phyloP scores from a whole-genome alignment of 2,329 filamentous ascomycete species.

The Boeremia exigua region DNA sequence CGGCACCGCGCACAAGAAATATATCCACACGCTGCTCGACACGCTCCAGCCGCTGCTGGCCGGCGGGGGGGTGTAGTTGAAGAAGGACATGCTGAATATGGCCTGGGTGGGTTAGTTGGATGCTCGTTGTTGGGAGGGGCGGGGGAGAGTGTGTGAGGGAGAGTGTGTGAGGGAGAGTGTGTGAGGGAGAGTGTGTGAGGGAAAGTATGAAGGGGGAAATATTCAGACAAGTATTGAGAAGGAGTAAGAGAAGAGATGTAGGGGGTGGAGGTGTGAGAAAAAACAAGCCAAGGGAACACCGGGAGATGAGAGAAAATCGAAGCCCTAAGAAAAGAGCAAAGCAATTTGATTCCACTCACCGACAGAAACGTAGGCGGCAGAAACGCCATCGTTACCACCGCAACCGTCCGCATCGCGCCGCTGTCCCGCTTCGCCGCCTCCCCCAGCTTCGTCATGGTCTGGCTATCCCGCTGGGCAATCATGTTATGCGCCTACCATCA shows the following conservation, averaged over 20 bases:
- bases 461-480: constrained; percentile 26
- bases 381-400: constrained; percentile 30
- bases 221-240: too few relatives aligned
- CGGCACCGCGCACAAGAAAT: constrained; percentile 25
- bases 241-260: neutral
- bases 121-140: too few relatives aligned
- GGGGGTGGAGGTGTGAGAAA: neutral
- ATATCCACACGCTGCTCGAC: constrained; percentile 29
- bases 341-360: too few relatives aligned
- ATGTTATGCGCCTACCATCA: constrained; percentile 26
- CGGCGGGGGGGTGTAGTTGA: constrained; percentile 19
- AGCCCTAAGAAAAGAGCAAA: too few relatives aligned
- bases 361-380: constrained; percentile 29
- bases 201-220: too few relatives aligned
- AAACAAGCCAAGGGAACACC: too few relatives aligned
- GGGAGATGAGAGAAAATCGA: too few relatives aligned
- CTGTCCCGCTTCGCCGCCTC: constrained; percentile 23
- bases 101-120: constrained; percentile 18
- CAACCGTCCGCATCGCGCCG: constrained; percentile 23
- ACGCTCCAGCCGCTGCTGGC: constrained; percentile 17
- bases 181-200: too few relatives aligned
- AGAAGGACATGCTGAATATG: constrained; percentile 33
- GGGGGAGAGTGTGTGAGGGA: too few relatives aligned
- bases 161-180: too few relatives aligned
- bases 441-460: constrained; percentile 22